These are phyloP conservation scores for Microcos paniculata DNA, from an alignment of 345 rosid genomes.

Conservation along the genomic window DNA sequence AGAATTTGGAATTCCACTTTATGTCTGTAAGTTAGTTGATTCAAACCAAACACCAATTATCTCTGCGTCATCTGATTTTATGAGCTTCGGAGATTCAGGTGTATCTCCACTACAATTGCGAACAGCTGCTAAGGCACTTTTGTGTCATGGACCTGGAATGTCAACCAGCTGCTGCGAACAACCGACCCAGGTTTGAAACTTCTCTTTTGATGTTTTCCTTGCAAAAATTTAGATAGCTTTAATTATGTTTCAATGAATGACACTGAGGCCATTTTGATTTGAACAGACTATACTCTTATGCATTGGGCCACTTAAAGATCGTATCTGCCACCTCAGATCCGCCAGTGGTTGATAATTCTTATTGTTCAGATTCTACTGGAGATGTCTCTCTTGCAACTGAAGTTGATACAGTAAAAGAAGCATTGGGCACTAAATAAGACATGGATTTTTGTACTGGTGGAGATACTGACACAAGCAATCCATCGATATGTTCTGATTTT, in stretches of 20 bases:
- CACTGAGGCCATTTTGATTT: neutral
- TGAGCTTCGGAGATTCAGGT: constrained; percentile 53
- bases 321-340: constrained; percentile 17
- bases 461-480: constrained; percentile 22
- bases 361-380: constrained; percentile 15
- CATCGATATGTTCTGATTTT: constrained; percentile 16
- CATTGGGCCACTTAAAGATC: neutral
- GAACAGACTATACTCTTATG: neutral
- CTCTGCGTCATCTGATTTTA: constrained; percentile 42
- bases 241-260: neutral
- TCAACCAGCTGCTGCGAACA: constrained; percentile 74
- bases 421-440: constrained; percentile 18
- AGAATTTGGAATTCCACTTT: constrained; percentile 87
- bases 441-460: constrained; percentile 11
- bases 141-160: constrained; percentile 86
- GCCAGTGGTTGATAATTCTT: constrained; percentile 15
- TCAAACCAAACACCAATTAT: constrained; percentile 40
- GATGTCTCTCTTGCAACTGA: neutral
- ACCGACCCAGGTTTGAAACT: constrained; percentile 53
- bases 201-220: neutral
- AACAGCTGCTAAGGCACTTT: constrained; percentile 94
- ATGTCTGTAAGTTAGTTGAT: constrained; percentile 72
- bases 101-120: constrained; percentile 89
- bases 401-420: constrained; percentile 11
- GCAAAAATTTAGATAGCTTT: neutral